phyloP scores from a whole-genome alignment of 164 flowering plant genomes.

The Sedum album region DNA sequence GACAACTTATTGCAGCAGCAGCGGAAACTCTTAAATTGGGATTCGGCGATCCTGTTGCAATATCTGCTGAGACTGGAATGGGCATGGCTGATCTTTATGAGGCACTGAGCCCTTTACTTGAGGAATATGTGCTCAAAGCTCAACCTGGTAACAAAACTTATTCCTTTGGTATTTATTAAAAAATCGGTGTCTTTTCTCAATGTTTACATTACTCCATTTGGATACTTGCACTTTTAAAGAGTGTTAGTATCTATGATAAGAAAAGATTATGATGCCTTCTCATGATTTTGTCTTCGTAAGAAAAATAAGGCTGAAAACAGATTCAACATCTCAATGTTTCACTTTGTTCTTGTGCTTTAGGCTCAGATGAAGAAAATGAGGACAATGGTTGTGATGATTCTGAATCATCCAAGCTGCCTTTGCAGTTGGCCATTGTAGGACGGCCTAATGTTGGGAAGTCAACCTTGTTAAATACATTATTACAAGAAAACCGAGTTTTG shows the following conservation, averaged over 20 bases:
- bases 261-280: neutral
- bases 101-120: conserved; percentile 61
- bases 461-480: conserved; percentile 71
- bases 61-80: conserved; percentile 92
- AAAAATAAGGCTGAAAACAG: no score
- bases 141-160: conserved; percentile 34
- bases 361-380: conserved; percentile 25
- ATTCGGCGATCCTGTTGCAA: conserved; percentile 86
- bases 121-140: conserved; percentile 47
- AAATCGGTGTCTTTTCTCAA: no score
- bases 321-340: neutral
- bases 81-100: conserved; percentile 82
- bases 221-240: neutral
- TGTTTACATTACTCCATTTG: neutral
- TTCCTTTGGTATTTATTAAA: neutral
- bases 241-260: no score
- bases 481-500: conserved; percentile 86
- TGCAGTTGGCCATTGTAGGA: conserved; percentile 93
- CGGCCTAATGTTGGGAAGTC: conserved; percentile 98
- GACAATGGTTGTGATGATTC: conserved; percentile 22
- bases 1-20: conserved; percentile 50
- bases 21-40: conserved; percentile 71
- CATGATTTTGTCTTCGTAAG: neutral
- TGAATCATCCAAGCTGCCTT: conserved; percentile 59
- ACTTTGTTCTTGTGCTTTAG: neutral